A percentile compares a stretch with the other conserved stretches of the same genome.
Conservation (phyloP, 2,329 filamentous ascomycete species). For the Aureobasidium namibiae region DNA sequence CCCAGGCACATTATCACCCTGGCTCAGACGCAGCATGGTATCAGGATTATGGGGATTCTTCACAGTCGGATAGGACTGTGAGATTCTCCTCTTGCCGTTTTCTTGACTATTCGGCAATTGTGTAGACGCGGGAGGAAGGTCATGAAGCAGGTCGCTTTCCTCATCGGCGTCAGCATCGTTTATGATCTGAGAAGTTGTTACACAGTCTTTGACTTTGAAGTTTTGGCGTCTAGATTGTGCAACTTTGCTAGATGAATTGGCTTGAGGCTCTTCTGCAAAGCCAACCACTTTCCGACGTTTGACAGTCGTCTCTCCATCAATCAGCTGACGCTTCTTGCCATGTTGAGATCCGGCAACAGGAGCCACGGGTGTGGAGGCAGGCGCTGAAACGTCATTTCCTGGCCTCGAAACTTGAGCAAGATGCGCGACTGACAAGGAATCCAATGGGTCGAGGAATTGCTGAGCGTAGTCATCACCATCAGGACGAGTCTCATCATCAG, state of each 20-base stretch:
- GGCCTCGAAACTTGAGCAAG: not conserved
- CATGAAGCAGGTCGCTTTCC: conserved; percentile 7
- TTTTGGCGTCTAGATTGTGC: not conserved
- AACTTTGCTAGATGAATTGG: not conserved
- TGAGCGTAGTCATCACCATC: conserved; percentile 10
- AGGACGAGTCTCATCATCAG: conserved; percentile 12
- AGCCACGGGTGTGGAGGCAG: not conserved
- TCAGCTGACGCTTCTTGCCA: not conserved
- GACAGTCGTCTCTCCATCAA: not conserved
- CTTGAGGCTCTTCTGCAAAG: not conserved
- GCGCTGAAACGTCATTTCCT: not conserved
- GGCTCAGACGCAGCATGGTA: conserved; percentile 58
- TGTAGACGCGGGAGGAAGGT: conserved; percentile 21
- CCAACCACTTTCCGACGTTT: conserved; percentile 11
- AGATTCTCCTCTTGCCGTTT: not conserved
- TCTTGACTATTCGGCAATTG: conserved; percentile 18
- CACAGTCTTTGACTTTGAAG: conserved; percentile 19
- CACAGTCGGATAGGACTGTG: conserved; percentile 62
- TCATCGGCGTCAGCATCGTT: not conserved
- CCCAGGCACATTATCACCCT: conserved; percentile 39
- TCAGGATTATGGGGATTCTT: conserved; percentile 64
- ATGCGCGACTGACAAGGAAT: not conserved
- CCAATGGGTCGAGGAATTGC: conserved; percentile 14
- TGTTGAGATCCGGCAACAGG: not conserved
- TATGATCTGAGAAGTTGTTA: conserved; percentile 10